Percentiles rank a stretch among this genome's conserved stretches.
Conservation (phyloP, 306 rosid species). For the Cajanus cajan region DNA sequence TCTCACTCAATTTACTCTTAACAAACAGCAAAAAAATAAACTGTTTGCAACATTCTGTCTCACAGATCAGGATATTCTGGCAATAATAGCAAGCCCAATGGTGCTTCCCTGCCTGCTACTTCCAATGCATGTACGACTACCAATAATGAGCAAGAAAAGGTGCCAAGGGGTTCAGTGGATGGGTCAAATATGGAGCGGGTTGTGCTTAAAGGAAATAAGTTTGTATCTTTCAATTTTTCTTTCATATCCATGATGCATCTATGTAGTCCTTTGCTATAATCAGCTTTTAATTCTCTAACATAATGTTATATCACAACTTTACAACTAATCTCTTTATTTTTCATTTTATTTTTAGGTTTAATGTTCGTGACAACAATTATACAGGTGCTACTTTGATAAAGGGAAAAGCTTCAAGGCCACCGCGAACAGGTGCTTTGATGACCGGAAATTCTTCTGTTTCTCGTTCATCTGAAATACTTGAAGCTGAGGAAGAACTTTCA, state of each 20-base stretch:
- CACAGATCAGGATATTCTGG: slow-evolving; percentile 62
- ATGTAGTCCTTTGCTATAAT: slow-evolving; percentile 23
- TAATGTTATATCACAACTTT: not conserved
- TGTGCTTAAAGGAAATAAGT: slow-evolving; percentile 66
- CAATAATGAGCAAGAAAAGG: slow-evolving; percentile 64
- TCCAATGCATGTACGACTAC: slow-evolving; percentile 45
- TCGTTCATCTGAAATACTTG: slow-evolving; percentile 56
- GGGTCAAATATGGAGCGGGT: slow-evolving; percentile 57
- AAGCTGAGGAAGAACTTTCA: slow-evolving; percentile 60
- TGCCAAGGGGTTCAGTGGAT: slow-evolving; percentile 49
- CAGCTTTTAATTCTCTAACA: not conserved
- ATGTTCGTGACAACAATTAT: slow-evolving; percentile 50
- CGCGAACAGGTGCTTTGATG: slow-evolving; percentile 54
- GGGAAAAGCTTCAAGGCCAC: slow-evolving; percentile 76
- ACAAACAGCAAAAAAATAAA: slow-evolving; percentile 12
- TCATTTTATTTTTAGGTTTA: slow-evolving; percentile 46
- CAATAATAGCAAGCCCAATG: slow-evolving; percentile 53
- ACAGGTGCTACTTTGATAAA: slow-evolving; percentile 49
- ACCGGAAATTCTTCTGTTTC: slow-evolving; percentile 54
- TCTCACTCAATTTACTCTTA: not conserved
- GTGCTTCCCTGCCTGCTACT: slow-evolving; percentile 48
- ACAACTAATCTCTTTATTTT: not conserved
- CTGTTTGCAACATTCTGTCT: slow-evolving; percentile 22
- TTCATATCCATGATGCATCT: slow-evolving; percentile 22
- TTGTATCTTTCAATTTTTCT: slow-evolving; percentile 23